A percentile compares a stretch with the other conserved stretches of the same genome.
Evolutionary conservation across 495 filamentous ascomycete species (phyloP).

Genomic region (Hypomontagnella submonticulosa): DNA sequence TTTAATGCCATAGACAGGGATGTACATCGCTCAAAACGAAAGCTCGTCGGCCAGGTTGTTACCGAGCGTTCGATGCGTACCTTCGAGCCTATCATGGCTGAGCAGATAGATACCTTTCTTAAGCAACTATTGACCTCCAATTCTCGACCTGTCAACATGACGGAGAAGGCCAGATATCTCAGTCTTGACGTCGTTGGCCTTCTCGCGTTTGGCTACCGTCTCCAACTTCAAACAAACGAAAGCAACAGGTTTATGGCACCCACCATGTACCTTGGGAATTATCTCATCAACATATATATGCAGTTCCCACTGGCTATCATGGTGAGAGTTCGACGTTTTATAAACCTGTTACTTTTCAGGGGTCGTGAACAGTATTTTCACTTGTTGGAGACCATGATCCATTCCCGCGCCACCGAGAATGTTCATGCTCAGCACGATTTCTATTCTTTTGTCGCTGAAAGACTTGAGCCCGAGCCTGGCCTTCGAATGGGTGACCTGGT

Average conservation of each 20-base stretch:
- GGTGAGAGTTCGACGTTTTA: background rate
- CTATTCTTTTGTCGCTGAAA: constrained; percentile 52
- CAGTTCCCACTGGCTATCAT: background rate
- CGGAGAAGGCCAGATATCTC: too few species aligned
- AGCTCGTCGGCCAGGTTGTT: background rate
- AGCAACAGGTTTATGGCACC: constrained; percentile 13
- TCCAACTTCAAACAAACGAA: constrained; percentile 4
- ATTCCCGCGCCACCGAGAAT: constrained; percentile 14
- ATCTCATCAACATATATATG: background rate
- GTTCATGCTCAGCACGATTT: constrained; percentile 36
- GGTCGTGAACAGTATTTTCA: background rate
- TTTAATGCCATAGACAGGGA: constrained; percentile 4
- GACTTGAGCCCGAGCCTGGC: constrained; percentile 44
- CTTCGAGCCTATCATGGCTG: constrained; percentile 41
- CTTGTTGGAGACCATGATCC: background rate
- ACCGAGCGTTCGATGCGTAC: constrained; percentile 10
- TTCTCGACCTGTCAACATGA: too few species aligned
- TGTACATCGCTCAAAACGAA: background rate
- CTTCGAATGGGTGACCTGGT: constrained; percentile 27
- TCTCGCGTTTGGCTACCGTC: constrained; percentile 15
- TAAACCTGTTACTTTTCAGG: background rate
- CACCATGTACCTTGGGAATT: too few species aligned
- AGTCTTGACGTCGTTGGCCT: constrained; percentile 8
- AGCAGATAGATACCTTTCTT: constrained; percentile 39
- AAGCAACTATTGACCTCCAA: background rate